Evolutionary conservation across 2,329 filamentous ascomycete genomes (phyloP), one percentile per base, ranked within the genome.

Genomic region (Nemania sp.): DNA sequence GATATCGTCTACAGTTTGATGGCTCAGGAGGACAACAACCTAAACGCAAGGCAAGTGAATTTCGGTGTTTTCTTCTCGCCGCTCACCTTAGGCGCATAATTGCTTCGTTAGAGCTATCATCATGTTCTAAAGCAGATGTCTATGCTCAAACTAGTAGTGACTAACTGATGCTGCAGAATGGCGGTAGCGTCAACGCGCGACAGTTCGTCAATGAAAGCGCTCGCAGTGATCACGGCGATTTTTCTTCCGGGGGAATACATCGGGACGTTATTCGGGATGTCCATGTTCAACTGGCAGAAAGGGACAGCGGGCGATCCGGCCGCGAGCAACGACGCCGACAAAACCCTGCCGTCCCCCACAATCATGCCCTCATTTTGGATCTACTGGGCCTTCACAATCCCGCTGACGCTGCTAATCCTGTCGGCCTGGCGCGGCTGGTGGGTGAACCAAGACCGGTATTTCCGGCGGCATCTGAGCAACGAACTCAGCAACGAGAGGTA

Each of bases 111-210:
- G n/a, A n/a, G 29, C 29, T 32, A 5, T 32, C 29, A 8, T 5
- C 4, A 32, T 8, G 8, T 8, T 32, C 8, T 8, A 32, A 32
- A 32, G 29, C 29, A 32, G 5, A 32, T n/a, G n/a, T n/a, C n/a
- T n/a, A n/a, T n/a, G n/a, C 5, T 32, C 29, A 32, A 32, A 43
- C 5, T 43, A 20, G 24, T 43, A 18, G 54, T 24, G 27, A 1
- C 5, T 20, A 35, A 32, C 10, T 22, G 8, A 22, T 45, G 1
- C 8, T 45, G 52, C 32, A 51, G 84, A 74, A 85, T 80, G 0
- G 93, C 92, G 0, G 93, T 97, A 5, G 93, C 92, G 77, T 96
- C 97, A 59, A 92, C 93, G 54, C 88, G 84, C 18, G 82, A 84
- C 73, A 82, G 79, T 22, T 83, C 82, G 0, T 84, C 82, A 0